Evolutionary conservation across 768 basidiomycete genomes (phyloP).

Genomic region (Gloeopeniophorella convolvens): DNA sequence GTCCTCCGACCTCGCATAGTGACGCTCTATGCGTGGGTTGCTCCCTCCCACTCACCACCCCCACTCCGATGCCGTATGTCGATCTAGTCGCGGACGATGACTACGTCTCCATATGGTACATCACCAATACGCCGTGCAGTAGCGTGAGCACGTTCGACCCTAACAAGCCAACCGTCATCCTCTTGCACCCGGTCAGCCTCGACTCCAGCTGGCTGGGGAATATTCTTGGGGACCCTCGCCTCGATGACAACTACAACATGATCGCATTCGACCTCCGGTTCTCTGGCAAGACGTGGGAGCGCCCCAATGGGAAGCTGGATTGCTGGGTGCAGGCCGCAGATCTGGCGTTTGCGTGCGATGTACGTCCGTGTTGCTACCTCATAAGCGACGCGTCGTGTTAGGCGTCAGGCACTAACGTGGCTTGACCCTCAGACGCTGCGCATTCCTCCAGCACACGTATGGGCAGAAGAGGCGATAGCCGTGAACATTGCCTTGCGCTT

Average conservation of each 20-base stretch:
- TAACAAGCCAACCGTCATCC: constrained; percentile 56
- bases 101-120: constrained; percentile 68
- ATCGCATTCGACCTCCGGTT: constrained; percentile 71
- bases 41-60: not conserved
- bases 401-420: not conserved
- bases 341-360: constrained; percentile 59
- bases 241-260: constrained; percentile 54
- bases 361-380: constrained; percentile 27
- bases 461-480: constrained; percentile 34
- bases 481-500: constrained; percentile 57
- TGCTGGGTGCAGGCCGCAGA: constrained; percentile 78
- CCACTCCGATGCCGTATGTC: constrained; percentile 54
- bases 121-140: constrained; percentile 50
- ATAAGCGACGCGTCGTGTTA: not conserved
- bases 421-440: constrained; percentile 41
- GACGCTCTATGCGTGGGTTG: not conserved
- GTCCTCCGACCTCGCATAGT: not conserved
- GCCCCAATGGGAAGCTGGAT: constrained; percentile 54
- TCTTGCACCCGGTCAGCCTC: constrained; percentile 63
- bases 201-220: constrained; percentile 62
- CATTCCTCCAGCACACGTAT: constrained; percentile 63
- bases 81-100: constrained; percentile 57
- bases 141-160: constrained; percentile 65
- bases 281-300: constrained; percentile 49
- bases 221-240: constrained; percentile 61